phyloP scores from a whole-genome alignment of 2,329 filamentous ascomycete genomes.

The Rhynchosporium secalis region DNA sequence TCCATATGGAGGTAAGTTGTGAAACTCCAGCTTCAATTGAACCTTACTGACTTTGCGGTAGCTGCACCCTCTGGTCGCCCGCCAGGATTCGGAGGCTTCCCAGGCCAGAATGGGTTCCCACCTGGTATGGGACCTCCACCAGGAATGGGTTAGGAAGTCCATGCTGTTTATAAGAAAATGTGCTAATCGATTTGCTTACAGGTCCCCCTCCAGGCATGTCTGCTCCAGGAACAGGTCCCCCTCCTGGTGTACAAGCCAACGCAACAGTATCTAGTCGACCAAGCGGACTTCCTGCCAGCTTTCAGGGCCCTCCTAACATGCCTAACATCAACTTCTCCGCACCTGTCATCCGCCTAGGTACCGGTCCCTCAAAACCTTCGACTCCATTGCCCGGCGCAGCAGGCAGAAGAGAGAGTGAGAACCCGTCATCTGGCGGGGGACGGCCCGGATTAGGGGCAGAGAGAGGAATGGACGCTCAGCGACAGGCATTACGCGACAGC shows the following conservation, averaged over 20 bases:
- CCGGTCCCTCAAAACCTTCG: conserved; percentile 66
- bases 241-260: conserved; percentile 75
- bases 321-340: conserved; percentile 98
- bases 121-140: conserved; percentile 77
- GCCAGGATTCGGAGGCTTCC: conserved; percentile 71
- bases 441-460: conserved; percentile 42
- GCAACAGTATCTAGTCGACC: conserved; percentile 76
- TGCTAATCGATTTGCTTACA: conserved; percentile 40
- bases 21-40: not conserved
- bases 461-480: conserved; percentile 62
- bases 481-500: conserved; percentile 65
- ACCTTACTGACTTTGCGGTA: conserved; percentile 27
- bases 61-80: conserved; percentile 64
- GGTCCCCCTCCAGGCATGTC: conserved; percentile 79
- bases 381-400: conserved; percentile 42
- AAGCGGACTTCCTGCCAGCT: conserved; percentile 76
- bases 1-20: conserved; percentile 39
- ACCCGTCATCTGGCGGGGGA: conserved; percentile 42
- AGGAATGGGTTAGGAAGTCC: conserved; percentile 68
- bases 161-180: not conserved
- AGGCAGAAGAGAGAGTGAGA: conserved; percentile 49
- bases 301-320: conserved; percentile 87
- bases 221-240: conserved; percentile 76
- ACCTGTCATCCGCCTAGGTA: conserved; percentile 90
- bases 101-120: conserved; percentile 54